Conservation (phyloP, 2,329 filamentous ascomycete species). For the Pestalotiopsis sp. region DNA sequence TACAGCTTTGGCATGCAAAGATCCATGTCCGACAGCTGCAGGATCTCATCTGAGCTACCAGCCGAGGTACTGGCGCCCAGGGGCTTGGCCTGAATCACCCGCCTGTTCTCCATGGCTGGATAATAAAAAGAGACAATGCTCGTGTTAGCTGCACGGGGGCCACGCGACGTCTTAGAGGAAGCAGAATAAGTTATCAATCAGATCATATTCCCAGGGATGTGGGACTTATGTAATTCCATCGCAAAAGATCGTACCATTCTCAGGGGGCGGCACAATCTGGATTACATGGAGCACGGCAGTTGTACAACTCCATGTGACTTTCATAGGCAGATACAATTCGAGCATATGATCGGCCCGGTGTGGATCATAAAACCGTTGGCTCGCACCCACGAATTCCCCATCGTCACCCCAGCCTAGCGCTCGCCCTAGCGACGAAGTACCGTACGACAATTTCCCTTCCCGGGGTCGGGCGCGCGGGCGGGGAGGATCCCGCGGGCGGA, state of each 20-base stretch:
- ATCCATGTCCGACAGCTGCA: slow-evolving; percentile 9
- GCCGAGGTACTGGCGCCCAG: background rate
- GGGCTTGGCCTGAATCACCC: background rate
- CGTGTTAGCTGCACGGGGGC: background rate
- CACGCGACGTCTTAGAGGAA: background rate
- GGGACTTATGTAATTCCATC: background rate
- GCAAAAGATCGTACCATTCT: background rate
- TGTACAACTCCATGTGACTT: background rate
- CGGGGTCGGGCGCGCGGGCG: too few species aligned
- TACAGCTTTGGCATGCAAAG: slow-evolving; percentile 11
- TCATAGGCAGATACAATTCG: background rate
- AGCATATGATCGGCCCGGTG: background rate
- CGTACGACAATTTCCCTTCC: too few species aligned
- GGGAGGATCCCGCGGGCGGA: too few species aligned
- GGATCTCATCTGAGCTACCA: background rate
- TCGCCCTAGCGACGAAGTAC: too few species aligned
- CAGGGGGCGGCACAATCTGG: background rate
- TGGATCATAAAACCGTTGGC: background rate
- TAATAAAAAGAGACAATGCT: background rate
- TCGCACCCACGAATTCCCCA: background rate
- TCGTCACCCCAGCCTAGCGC: background rate
- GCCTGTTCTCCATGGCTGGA: background rate
- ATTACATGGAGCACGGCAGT: background rate
- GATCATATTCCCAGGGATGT: background rate
- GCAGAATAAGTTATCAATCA: background rate